Percentiles rank a stretch among this genome's conserved stretches.
Conservation (phyloP, 2,329 filamentous ascomycete species). For the Arthroderma sp. region DNA sequence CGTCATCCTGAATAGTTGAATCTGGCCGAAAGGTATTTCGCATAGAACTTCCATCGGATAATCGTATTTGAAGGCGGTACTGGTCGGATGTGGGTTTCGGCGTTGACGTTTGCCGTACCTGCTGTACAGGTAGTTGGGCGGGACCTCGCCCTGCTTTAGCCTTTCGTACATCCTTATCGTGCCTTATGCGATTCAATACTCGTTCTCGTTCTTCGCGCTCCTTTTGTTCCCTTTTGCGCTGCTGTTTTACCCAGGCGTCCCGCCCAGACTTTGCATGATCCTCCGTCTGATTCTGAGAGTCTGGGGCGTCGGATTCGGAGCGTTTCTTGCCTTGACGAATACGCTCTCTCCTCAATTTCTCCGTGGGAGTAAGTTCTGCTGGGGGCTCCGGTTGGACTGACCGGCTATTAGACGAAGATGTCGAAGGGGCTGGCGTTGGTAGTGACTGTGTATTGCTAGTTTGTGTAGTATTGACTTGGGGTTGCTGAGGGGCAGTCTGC, state of each 20-base stretch:
- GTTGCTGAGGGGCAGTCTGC: background rate
- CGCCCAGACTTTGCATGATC: conserved; percentile 27
- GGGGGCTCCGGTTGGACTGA: background rate
- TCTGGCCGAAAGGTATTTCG: conserved; percentile 56
- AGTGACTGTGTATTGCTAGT: background rate
- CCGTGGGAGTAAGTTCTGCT: conserved; percentile 8
- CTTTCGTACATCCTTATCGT: conserved; percentile 58
- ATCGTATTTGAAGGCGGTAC: conserved; percentile 60
- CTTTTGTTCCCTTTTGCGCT: conserved; percentile 51
- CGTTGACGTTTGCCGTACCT: conserved; percentile 6
- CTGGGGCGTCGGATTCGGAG: background rate
- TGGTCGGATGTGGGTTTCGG: conserved; percentile 13
- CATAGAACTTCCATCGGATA: conserved; percentile 74
- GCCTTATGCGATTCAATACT: conserved; percentile 61
- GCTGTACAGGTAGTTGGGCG: background rate
- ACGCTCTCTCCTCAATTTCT: conserved; percentile 15
- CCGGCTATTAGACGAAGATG: background rate
- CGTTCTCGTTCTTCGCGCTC: conserved; percentile 55
- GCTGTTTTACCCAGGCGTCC: conserved; percentile 39
- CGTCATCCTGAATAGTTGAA: conserved; percentile 49
- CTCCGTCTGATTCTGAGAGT: background rate
- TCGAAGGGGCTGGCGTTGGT: conserved; percentile 5
- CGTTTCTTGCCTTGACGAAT: conserved; percentile 13
- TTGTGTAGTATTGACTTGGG: background rate
- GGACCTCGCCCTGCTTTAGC: conserved; percentile 39